These are phyloP conservation scores for Populus hybrid DNA, from an alignment of 441 rosid species.

Conservation along the genomic window DNA sequence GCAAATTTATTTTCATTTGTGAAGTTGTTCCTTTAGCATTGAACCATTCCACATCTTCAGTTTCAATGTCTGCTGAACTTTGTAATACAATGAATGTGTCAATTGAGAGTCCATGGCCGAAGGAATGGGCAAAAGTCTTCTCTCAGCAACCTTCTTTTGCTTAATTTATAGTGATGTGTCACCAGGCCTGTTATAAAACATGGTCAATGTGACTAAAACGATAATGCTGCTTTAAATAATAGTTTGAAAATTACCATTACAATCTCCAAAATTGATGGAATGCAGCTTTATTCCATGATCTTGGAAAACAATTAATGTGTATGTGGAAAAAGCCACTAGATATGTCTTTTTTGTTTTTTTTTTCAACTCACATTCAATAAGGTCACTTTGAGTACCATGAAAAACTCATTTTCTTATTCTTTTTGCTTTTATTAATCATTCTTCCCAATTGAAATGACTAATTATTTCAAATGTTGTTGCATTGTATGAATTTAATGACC, in stretches of 20 bases:
- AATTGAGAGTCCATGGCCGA: neutral
- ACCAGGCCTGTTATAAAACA: neutral
- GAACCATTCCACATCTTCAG: slow-evolving; percentile 3
- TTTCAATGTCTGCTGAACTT: neutral
- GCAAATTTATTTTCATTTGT: neutral
- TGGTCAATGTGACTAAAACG: neutral
- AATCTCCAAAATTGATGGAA: neutral
- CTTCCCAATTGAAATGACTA: too few species aligned
- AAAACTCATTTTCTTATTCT: too few species aligned
- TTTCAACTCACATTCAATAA: too few species aligned
- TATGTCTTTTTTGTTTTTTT: too few species aligned
- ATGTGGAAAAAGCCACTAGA: neutral
- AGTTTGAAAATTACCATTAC: neutral
- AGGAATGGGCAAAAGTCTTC: neutral
- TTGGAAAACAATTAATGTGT: neutral
- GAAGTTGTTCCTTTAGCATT: slow-evolving; percentile 8
- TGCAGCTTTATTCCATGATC: neutral
- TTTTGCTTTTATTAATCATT: too few species aligned
- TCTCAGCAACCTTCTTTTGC: neutral
- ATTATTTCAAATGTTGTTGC: too few species aligned
- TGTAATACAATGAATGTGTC: too few species aligned
- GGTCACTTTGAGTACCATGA: too few species aligned
- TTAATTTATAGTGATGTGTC: neutral
- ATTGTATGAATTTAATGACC: too few species aligned
- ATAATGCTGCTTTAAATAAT: neutral